phyloP scores from a whole-genome alignment of 2,329 filamentous ascomycete species.

The Fusarium hainanense region DNA sequence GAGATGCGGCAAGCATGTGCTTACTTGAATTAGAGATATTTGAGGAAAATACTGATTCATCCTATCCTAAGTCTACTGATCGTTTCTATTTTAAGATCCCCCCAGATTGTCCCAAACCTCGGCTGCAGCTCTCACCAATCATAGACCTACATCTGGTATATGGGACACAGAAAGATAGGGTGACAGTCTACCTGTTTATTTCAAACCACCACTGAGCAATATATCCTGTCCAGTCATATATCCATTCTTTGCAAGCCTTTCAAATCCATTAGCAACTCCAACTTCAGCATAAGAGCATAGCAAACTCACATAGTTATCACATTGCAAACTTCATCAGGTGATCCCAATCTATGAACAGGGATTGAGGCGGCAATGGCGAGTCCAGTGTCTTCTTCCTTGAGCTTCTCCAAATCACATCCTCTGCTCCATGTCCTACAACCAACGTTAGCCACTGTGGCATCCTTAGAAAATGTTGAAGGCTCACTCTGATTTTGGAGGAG shows the following conservation, averaged over 20 bases:
- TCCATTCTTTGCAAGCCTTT: conserved; percentile 22
- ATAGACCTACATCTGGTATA: not conserved
- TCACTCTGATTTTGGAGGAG: conserved; percentile 47
- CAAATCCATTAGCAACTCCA: not conserved
- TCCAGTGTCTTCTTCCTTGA: conserved; percentile 48
- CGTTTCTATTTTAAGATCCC: not conserved
- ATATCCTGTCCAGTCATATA: conserved; percentile 27
- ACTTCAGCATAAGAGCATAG: too few relatives aligned
- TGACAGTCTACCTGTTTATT: not conserved
- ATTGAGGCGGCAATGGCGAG: conserved; percentile 51
- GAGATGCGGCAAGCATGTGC: not conserved
- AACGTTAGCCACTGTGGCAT: not conserved
- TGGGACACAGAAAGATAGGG: too few relatives aligned
- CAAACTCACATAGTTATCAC: conserved; percentile 49
- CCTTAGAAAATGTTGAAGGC: too few relatives aligned
- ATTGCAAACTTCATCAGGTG: conserved; percentile 51
- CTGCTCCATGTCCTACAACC: conserved; percentile 47
- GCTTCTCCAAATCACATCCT: conserved; percentile 45
- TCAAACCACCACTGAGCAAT: conserved; percentile 15
- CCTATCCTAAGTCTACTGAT: not conserved
- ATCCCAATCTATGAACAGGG: conserved; percentile 50
- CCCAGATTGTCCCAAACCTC: too few relatives aligned
- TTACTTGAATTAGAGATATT: not conserved
- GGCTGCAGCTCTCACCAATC: not conserved
- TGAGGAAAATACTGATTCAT: not conserved